Evolutionary conservation across 129 eudicot species (phyloP).

Genomic region (Flaveria trinervia): DNA sequence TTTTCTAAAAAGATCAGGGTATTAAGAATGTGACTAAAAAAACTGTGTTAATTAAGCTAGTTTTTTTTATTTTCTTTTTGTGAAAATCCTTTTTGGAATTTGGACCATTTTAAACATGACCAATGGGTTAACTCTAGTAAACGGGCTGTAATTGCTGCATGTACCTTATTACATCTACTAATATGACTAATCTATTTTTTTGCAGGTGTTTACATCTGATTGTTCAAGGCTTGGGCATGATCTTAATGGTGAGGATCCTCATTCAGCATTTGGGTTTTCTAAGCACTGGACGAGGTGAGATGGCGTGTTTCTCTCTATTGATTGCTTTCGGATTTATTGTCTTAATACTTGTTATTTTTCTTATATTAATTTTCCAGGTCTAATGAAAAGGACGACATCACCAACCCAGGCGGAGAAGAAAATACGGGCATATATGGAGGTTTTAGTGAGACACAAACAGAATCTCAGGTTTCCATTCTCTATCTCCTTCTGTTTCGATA

Average conservation of each 20-base stretch:
- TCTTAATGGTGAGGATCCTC: constrained; percentile 40
- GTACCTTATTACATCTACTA: too few relatives aligned
- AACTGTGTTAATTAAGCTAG: neutral
- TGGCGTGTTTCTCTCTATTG: constrained; percentile 20
- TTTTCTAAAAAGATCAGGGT: neutral
- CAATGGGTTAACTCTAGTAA: neutral
- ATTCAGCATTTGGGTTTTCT: constrained; percentile 54
- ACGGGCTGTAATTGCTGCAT: neutral
- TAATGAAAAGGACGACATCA: constrained; percentile 48
- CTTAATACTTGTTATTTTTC: constrained; percentile 5
- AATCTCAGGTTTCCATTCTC: constrained; percentile 70
- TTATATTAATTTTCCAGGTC: constrained; percentile 42
- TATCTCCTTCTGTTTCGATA: constrained; percentile 6
- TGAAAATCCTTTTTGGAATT: neutral
- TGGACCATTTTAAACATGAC: neutral
- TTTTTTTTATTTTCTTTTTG: neutral
- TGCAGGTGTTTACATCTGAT: constrained; percentile 62
- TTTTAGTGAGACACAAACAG: constrained; percentile 95
- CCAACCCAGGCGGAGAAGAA: constrained; percentile 36
- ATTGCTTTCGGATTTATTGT: constrained; percentile 4
- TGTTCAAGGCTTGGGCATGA: constrained; percentile 54
- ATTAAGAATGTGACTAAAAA: constrained; percentile 1
- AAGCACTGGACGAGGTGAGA: constrained; percentile 74
- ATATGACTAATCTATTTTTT: too few relatives aligned
- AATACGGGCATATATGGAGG: constrained; percentile 53